Conservation (phyloP, 2,329 filamentous ascomycete species). For the Ophiosphaerella korrae region DNA sequence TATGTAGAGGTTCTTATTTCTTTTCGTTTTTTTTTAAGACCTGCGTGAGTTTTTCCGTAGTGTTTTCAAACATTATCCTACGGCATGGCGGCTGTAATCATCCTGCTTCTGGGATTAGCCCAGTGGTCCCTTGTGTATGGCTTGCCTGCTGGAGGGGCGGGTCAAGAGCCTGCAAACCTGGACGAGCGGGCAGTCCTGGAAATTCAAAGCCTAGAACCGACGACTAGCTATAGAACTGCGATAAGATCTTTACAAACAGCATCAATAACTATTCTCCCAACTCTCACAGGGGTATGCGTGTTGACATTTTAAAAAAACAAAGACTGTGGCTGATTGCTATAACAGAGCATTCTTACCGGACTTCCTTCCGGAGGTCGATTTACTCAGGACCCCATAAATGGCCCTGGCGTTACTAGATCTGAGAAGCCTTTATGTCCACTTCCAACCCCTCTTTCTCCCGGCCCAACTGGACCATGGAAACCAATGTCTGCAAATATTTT, state of each 20-base stretch:
- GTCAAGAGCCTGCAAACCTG: constrained; percentile 11
- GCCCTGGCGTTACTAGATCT: constrained; percentile 23
- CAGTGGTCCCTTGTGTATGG: constrained; percentile 29
- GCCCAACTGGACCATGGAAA: constrained; percentile 22
- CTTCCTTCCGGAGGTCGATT: constrained; percentile 35
- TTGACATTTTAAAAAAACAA: too few species aligned
- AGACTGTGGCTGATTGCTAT: constrained; percentile 6
- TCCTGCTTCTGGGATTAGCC: constrained; percentile 30
- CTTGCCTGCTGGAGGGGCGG: constrained; percentile 26
- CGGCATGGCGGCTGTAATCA: constrained; percentile 34
- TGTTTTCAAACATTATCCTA: not conserved
- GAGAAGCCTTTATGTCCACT: constrained; percentile 31
- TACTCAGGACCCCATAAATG: constrained; percentile 31
- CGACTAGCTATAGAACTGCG: constrained; percentile 38
- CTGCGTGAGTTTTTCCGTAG: constrained; percentile 17
- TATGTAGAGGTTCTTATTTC: constrained; percentile 7
- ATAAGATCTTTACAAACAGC: constrained; percentile 36
- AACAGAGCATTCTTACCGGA: constrained; percentile 36
- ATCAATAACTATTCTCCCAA: constrained; percentile 27
- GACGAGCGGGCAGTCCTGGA: constrained; percentile 31
- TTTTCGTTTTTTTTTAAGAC: constrained; percentile 18
- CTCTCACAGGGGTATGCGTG: constrained; percentile 36
- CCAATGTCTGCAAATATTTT: constrained; percentile 45
- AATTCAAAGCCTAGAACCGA: constrained; percentile 26
- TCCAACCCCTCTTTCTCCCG: constrained; percentile 35